These are phyloP conservation scores for Hyphopichia wangnamkhiaoensis DNA, from an alignment of 1,139 yeast genomes.

Conservation along the genomic window DNA sequence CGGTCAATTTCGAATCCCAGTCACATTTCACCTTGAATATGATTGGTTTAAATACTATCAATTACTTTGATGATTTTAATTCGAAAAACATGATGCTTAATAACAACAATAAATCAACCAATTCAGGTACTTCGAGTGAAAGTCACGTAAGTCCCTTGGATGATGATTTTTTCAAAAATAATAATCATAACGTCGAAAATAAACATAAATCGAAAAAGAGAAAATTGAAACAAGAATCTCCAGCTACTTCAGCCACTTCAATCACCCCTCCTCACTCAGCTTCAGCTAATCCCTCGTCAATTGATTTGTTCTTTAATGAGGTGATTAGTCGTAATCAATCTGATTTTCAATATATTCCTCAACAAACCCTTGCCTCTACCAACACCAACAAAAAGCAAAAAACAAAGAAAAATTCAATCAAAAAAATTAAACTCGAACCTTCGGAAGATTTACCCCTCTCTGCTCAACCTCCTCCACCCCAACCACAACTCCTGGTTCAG, in stretches of 20 bases:
- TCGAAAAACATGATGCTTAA: no score
- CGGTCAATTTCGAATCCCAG: constrained; percentile 1
- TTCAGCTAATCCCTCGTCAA: not conserved
- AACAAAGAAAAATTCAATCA: constrained; percentile 4
- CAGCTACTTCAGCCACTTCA: not conserved
- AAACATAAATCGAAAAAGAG: constrained; percentile 9
- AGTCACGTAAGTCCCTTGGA: constrained; percentile 42
- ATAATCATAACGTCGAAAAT: constrained; percentile 16
- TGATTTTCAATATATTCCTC: constrained; percentile 3
- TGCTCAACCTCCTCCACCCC: not conserved
- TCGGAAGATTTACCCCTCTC: not conserved
- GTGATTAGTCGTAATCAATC: constrained; percentile 5
- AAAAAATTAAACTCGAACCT: not conserved
- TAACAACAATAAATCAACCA: constrained; percentile 12
- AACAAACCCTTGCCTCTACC: not conserved
- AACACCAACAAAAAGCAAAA: not conserved
- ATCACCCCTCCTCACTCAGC: not conserved
- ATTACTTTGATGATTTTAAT: no score
- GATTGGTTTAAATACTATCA: constrained; percentile 13
- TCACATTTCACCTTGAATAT: constrained; percentile 21
- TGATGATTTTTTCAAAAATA: constrained; percentile 61
- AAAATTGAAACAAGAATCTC: constrained; percentile 3
- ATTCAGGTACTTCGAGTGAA: constrained; percentile 25
- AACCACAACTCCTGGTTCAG: not conserved
- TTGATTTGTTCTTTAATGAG: constrained; percentile 10